Percentiles rank a stretch among this genome's conserved stretches.
phyloP scores from a whole-genome alignment of 1,284 basidiomycete species.

The Boletus holoroseus region DNA sequence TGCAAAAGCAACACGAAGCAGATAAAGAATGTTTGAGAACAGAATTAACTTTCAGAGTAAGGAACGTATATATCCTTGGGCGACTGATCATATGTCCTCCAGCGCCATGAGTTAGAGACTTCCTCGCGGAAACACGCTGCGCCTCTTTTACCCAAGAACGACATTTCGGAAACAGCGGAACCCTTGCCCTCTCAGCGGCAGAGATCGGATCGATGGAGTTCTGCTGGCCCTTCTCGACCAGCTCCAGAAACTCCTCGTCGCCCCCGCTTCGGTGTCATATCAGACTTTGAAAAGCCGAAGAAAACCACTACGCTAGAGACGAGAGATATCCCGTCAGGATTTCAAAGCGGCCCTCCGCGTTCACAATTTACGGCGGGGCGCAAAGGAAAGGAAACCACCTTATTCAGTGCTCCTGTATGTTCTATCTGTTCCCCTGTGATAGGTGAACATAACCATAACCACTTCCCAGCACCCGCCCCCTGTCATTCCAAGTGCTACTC shows the following conservation, averaged over 20 bases:
- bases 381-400: constrained; percentile 21
- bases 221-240: constrained; percentile 28
- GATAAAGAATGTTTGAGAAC: constrained; percentile 68
- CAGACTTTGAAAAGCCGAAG: constrained; percentile 22
- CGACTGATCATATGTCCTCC: constrained; percentile 13
- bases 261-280: constrained; percentile 30
- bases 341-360: constrained; percentile 17
- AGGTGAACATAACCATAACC: neutral
- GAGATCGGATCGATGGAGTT: constrained; percentile 31
- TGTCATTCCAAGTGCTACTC: constrained; percentile 7
- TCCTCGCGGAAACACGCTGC: constrained; percentile 46
- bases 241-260: constrained; percentile 38
- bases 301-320: constrained; percentile 11
- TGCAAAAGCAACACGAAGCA: constrained; percentile 56
- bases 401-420: constrained; percentile 14
- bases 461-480: constrained; percentile 7
- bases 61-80: constrained; percentile 10
- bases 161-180: constrained; percentile 38
- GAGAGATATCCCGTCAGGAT: constrained; percentile 20
- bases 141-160: constrained; percentile 42
- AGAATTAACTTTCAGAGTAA: constrained; percentile 63
- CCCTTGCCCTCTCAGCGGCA: constrained; percentile 40
- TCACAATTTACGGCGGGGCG: constrained; percentile 19
- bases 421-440: neutral
- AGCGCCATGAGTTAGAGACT: constrained; percentile 71